Evolutionary conservation across 805 yeast species (phyloP), one percentile per base, ranked within the genome.

Genomic region (Spathaspora sp.): DNA sequence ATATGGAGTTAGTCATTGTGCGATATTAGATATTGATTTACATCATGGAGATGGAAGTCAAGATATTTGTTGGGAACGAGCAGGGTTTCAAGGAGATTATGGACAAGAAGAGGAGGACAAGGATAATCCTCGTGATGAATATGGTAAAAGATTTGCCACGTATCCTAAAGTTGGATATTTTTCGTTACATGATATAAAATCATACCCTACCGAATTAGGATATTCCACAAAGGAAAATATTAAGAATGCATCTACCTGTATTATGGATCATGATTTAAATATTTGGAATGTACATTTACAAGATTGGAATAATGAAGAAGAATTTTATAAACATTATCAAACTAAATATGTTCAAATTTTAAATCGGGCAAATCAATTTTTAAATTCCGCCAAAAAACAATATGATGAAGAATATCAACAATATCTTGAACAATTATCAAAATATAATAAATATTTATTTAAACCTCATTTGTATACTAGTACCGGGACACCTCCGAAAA

Each of bases 11-110:
- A 85, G 93, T 0, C 96, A 89, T 68, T 90, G 90, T 16, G 91
- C 86, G 0, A 86, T 89, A 17, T 67, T 89, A 29, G 96, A 89
- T 65, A 85, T 89, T 55, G 96, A 89, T 65, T 73, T 89, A 42
- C 96, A 89, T 62, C 96, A 89, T 62, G 96, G 96, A 16, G 96
- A 89, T 66, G 96, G 96, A 12, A 80, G 89, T 6, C 96, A 89
- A 60, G 96, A 89, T 64, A 85, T 89, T 26, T 83, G 92, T 59
- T 89, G 92, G 91, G 85, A 82, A 59, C 74, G 88, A 55, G 87
- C 87, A 0, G 89, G 89, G 0, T 78, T 81, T 58, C 50, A 60
- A 3, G 79, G 77, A 7, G 78, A 74, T 53, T 70, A 68, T 54
- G 78, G 78, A n/a, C 75, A 76, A 51, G 73, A 76, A 28, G 81